These are phyloP conservation scores for Pneumocystis carinii DNA, from an alignment of 1,139 yeast genomes.

Conservation along the genomic window DNA sequence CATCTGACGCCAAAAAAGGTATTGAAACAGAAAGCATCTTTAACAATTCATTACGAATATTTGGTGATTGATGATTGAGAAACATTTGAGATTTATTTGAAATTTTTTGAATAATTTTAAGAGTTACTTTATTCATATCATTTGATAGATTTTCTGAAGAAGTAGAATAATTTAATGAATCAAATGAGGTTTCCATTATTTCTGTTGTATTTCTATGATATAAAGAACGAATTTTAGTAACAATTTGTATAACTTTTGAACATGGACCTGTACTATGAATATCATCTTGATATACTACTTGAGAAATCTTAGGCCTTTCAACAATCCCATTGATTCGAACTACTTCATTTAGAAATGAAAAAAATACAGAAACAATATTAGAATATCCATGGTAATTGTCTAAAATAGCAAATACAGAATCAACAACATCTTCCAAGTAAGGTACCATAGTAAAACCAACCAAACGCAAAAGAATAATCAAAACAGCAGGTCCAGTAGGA, in stretches of 20 bases:
- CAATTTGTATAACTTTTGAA: constrained; percentile 24
- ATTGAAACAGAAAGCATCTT: constrained; percentile 35
- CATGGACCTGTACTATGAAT: constrained; percentile 6
- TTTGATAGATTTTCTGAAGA: neutral
- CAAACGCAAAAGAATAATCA: constrained; percentile 49
- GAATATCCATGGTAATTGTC: constrained; percentile 78
- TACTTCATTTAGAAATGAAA: constrained; percentile 53
- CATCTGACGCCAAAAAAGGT: constrained; percentile 51
- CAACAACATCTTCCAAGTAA: constrained; percentile 56
- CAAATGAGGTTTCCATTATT: neutral
- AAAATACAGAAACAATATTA: constrained; percentile 55
- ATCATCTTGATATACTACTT: constrained; percentile 5
- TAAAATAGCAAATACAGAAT: constrained; percentile 56
- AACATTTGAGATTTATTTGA: constrained; percentile 56
- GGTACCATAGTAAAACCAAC: constrained; percentile 55
- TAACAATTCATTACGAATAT: constrained; percentile 43
- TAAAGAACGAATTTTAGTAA: constrained; percentile 19
- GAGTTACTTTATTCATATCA: constrained; percentile 41
- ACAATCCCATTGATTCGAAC: constrained; percentile 35
- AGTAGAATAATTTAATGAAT: neutral
- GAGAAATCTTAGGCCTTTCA: constrained; percentile 1
- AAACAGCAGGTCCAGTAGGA: constrained; percentile 56
- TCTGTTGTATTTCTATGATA: constrained; percentile 27
- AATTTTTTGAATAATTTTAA: constrained; percentile 47
- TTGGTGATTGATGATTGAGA: constrained; percentile 50